A percentile compares a stretch with the other conserved stretches of the same genome.
Conservation (phyloP, 352 stramenopile species). For the Pythium inflatum region DNA sequence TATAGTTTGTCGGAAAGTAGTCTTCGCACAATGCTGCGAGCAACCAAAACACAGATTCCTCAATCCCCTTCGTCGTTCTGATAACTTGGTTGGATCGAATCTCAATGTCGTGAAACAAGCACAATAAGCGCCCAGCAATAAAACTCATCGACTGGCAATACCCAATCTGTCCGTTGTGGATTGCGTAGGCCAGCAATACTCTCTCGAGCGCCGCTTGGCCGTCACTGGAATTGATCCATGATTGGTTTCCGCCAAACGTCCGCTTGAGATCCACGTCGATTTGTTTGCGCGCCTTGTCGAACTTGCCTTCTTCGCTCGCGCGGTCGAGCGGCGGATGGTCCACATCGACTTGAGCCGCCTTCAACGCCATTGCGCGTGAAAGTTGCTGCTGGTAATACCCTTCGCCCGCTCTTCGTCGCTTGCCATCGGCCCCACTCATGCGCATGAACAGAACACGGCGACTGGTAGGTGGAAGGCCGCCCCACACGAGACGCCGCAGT, state of each 20-base stretch:
- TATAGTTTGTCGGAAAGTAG: conserved; percentile 66
- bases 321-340: neutral
- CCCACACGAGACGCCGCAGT: conserved; percentile 49
- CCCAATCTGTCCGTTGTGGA: conserved; percentile 76
- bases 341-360: neutral
- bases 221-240: conserved; percentile 55
- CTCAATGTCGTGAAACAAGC: conserved; percentile 41
- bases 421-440: conserved; percentile 45
- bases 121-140: conserved; percentile 76
- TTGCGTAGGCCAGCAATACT: conserved; percentile 78
- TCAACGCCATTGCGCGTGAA: conserved; percentile 18
- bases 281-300: conserved; percentile 49
- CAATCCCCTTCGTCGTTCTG: conserved; percentile 11
- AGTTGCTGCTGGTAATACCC: conserved; percentile 44
- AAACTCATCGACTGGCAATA: conserved; percentile 94
- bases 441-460: conserved; percentile 50
- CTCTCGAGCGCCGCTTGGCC: conserved; percentile 59
- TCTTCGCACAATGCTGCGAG: conserved; percentile 57
- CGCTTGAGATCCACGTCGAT: conserved; percentile 71
- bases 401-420: conserved; percentile 23
- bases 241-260: conserved; percentile 70
- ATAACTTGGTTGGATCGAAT: too few relatives aligned
- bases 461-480: conserved; percentile 49
- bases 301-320: conserved; percentile 4
- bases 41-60: conserved; percentile 71